These are phyloP conservation scores for Apiotrichum gamsii DNA, from an alignment of 1,284 basidiomycete genomes.

Conservation along the genomic window DNA sequence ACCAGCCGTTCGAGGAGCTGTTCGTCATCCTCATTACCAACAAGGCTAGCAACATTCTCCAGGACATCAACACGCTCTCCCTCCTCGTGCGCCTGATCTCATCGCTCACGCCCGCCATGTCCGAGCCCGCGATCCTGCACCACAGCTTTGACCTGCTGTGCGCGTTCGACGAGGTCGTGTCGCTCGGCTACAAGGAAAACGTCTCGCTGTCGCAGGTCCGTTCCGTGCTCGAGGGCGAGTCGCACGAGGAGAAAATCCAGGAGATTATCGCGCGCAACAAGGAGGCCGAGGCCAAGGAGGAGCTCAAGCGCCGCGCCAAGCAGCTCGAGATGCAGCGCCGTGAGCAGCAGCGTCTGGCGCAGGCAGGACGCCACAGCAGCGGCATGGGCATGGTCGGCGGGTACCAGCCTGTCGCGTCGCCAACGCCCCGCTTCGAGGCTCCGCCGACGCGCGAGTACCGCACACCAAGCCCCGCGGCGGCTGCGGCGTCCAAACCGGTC, in stretches of 20 bases:
- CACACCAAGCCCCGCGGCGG: slow-evolving; percentile 47
- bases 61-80: slow-evolving; percentile 91
- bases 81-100: slow-evolving; percentile 90
- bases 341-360: slow-evolving; percentile 73
- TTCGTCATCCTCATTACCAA: slow-evolving; percentile 98
- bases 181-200: slow-evolving; percentile 87
- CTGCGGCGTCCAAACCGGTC: slow-evolving; percentile 59
- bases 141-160: slow-evolving; percentile 92
- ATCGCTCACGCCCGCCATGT: slow-evolving; percentile 71
- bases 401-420: slow-evolving; percentile 54
- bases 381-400: slow-evolving; percentile 51
- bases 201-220: slow-evolving; percentile 87
- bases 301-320: slow-evolving; percentile 94
- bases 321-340: slow-evolving; percentile 97
- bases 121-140: slow-evolving; percentile 81
- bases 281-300: slow-evolving; percentile 98
- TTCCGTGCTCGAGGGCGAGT: slow-evolving; percentile 94
- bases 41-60: slow-evolving; percentile 94
- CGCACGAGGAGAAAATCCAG: slow-evolving; percentile 99
- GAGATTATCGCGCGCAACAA: slow-evolving; percentile 99
- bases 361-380: slow-evolving; percentile 48
- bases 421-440: slow-evolving; percentile 58
- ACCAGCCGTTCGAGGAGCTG: slow-evolving; percentile 95
- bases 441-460: slow-evolving; percentile 36
- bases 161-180: slow-evolving; percentile 96